Evolutionary conservation across 2,329 filamentous ascomycete genomes (phyloP).

Genomic region (Epicoccum nigrum): DNA sequence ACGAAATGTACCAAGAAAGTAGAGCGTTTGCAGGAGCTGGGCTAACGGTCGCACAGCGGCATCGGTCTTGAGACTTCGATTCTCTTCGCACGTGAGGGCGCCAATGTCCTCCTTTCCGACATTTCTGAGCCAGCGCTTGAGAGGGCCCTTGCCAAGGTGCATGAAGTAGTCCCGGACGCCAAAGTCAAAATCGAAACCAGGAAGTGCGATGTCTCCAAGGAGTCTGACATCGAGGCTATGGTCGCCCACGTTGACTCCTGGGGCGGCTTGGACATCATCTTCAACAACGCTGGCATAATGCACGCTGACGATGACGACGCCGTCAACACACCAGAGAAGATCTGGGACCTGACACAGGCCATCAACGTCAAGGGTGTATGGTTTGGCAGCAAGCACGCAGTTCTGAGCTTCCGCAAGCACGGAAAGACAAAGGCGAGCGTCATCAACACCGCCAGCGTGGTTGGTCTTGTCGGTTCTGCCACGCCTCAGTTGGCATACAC

Average conservation of each 20-base stretch:
- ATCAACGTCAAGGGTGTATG: slow-evolving; percentile 99
- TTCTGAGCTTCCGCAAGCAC: slow-evolving; percentile 79
- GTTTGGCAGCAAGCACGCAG: slow-evolving; percentile 92
- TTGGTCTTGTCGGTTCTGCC: slow-evolving; percentile 83
- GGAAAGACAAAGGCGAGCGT: slow-evolving; percentile 80
- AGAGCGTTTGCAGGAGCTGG: not conserved
- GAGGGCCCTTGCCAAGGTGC: slow-evolving; percentile 75
- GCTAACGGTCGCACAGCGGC: slow-evolving; percentile 63
- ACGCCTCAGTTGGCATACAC: slow-evolving; percentile 93
- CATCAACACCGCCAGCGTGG: slow-evolving; percentile 91
- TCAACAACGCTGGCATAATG: slow-evolving; percentile 99
- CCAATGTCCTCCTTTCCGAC: slow-evolving; percentile 83
- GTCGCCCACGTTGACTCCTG: slow-evolving; percentile 78
- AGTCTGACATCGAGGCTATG: slow-evolving; percentile 75
- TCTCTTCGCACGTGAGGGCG: slow-evolving; percentile 87
- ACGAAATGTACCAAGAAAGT: not conserved
- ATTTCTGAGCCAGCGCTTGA: slow-evolving; percentile 80
- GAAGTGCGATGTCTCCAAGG: slow-evolving; percentile 83
- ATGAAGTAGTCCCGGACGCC: slow-evolving; percentile 68
- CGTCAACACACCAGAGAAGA: slow-evolving; percentile 81
- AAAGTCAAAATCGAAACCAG: slow-evolving; percentile 64
- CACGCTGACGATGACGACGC: slow-evolving; percentile 72
- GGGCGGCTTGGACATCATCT: slow-evolving; percentile 89
- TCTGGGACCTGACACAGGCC: slow-evolving; percentile 92
- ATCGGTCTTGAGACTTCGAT: slow-evolving; percentile 93